Conservation (phyloP, 768 basidiomycete species). For the Tephrocybe rancida region DNA sequence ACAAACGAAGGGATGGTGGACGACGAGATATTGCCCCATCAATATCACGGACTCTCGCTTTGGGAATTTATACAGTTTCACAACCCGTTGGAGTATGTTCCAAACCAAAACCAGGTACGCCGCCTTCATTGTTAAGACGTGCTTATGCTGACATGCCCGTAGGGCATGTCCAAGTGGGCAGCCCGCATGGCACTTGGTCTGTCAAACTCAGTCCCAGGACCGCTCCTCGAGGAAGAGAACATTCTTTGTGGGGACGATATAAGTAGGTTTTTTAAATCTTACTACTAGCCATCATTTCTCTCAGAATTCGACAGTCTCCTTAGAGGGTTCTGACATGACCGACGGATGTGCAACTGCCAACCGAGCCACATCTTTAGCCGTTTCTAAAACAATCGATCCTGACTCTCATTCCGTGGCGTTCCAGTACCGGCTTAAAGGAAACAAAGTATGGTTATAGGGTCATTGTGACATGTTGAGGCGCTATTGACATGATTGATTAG, state of each 20-base stretch:
- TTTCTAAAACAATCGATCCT: constrained; percentile 37
- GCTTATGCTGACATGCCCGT: not conserved
- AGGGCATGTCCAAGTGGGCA: constrained; percentile 68
- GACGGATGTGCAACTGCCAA: constrained; percentile 57
- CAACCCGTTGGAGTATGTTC: constrained; percentile 42
- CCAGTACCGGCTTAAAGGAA: constrained; percentile 50
- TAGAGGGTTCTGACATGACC: constrained; percentile 47
- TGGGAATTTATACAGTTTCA: constrained; percentile 55
- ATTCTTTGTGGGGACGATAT: constrained; percentile 49
- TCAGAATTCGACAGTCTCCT: constrained; percentile 23
- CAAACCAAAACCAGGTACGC: constrained; percentile 54
- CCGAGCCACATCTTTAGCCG: constrained; percentile 31
- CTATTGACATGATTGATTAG: too few relatives aligned
- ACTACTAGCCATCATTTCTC: not conserved
- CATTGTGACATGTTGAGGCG: too few relatives aligned
- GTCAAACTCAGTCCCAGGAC: constrained; percentile 65
- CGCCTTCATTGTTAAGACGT: not conserved
- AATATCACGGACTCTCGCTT: constrained; percentile 30
- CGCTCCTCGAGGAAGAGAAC: constrained; percentile 36
- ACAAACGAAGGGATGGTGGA: constrained; percentile 47
- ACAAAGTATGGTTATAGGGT: constrained; percentile 37
- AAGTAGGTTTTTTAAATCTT: constrained; percentile 33
- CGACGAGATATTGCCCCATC: constrained; percentile 12
- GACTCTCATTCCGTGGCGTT: constrained; percentile 46
- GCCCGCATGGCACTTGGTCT: constrained; percentile 63